Conservation (phyloP, 1,139 yeast species). For the Tardiomyces blankii region DNA sequence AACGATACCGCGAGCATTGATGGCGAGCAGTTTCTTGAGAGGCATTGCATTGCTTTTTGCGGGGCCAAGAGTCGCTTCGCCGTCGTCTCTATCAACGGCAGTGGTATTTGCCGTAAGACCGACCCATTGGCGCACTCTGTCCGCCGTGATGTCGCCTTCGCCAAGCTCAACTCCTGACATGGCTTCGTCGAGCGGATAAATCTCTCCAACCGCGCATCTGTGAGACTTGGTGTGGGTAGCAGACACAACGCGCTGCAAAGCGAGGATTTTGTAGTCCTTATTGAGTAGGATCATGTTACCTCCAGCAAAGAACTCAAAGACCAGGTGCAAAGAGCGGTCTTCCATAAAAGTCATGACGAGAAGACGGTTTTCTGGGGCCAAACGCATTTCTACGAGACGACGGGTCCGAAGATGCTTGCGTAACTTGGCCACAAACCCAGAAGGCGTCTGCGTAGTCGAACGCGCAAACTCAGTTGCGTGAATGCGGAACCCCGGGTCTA, state of each 20-base stretch:
- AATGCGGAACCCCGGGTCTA: conserved; percentile 80
- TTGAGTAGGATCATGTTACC: conserved; percentile 81
- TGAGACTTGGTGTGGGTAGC: conserved; percentile 28
- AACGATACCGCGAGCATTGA: conserved; percentile 63
- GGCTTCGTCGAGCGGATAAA: conserved; percentile 7
- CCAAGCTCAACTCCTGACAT: background rate
- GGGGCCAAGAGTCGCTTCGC: background rate
- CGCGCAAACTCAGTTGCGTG: conserved; percentile 75
- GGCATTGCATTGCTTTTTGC: conserved; percentile 29
- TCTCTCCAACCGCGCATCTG: conserved; percentile 12
- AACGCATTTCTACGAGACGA: conserved; percentile 60
- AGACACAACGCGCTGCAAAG: conserved; percentile 67
- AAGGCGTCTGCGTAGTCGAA: conserved; percentile 69
- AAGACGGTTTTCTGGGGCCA: conserved; percentile 69
- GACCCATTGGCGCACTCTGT: background rate
- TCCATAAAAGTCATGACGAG: conserved; percentile 74
- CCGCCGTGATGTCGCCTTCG: conserved; percentile 1
- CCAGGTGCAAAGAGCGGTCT: conserved; percentile 59
- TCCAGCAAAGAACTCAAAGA: conserved; percentile 87
- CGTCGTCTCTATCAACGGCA: background rate
- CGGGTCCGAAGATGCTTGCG: conserved; percentile 79
- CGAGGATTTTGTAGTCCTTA: conserved; percentile 50
- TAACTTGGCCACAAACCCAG: conserved; percentile 73
- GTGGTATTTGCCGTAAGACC: background rate
- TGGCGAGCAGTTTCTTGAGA: conserved; percentile 59